Conservation (phyloP, 192 early-diverging fungal species). For the Umbelopsis vinacea region DNA sequence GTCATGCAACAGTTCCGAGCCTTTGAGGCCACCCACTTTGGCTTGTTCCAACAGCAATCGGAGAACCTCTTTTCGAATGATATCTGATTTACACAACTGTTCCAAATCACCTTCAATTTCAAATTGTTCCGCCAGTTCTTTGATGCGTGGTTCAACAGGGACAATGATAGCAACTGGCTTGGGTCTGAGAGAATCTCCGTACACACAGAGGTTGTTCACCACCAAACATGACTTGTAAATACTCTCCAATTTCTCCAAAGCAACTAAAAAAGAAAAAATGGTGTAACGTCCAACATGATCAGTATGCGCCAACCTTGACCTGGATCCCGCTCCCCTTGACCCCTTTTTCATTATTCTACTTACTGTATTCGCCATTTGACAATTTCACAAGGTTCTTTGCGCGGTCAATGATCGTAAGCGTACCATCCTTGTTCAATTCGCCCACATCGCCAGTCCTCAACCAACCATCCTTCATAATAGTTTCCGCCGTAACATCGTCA, state of each 20-base stretch:
- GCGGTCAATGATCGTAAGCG: slow-evolving; percentile 86
- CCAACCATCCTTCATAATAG: slow-evolving; percentile 82
- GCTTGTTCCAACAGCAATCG: slow-evolving; percentile 53
- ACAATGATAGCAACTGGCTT: slow-evolving; percentile 80
- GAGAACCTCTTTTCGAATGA: slow-evolving; percentile 57
- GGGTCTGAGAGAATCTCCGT: slow-evolving; percentile 70
- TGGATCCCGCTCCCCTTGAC: not conserved
- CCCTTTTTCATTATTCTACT: not conserved
- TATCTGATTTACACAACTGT: slow-evolving; percentile 53
- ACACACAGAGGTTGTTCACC: slow-evolving; percentile 81
- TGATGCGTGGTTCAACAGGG: slow-evolving; percentile 62
- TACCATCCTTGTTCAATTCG: slow-evolving; percentile 79
- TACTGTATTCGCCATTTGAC: slow-evolving; percentile 82
- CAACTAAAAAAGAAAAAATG: slow-evolving; percentile 50
- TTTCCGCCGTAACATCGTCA: slow-evolving; percentile 64
- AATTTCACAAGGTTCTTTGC: slow-evolving; percentile 95
- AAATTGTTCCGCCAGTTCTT: slow-evolving; percentile 49
- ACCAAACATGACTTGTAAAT: slow-evolving; percentile 77
- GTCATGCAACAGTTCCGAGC: slow-evolving; percentile 72
- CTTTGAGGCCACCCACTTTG: slow-evolving; percentile 69
- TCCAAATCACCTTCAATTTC: slow-evolving; percentile 52
- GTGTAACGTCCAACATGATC: not conserved
- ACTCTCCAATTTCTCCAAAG: slow-evolving; percentile 92
- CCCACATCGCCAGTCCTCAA: slow-evolving; percentile 90
- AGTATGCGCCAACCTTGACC: not conserved